Evolutionary conservation across 345 rosid genomes (phyloP).

Genomic region (Eucalyptus pumila): DNA sequence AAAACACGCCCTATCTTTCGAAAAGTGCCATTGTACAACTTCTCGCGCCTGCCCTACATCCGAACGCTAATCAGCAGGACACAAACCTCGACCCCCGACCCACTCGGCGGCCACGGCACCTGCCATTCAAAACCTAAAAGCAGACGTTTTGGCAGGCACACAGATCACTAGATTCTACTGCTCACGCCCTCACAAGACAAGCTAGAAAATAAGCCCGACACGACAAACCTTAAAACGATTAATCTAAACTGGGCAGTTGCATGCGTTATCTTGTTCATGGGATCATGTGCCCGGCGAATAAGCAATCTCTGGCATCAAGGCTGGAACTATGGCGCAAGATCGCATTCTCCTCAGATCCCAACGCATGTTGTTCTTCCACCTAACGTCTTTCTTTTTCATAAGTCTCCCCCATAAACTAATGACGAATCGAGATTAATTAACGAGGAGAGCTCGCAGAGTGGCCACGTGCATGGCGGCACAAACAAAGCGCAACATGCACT

Average conservation of each 20-base stretch:
- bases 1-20: not conserved
- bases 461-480: constrained; percentile 16
- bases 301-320: constrained; percentile 6
- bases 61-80: not conserved
- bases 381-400: not conserved
- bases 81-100: not conserved
- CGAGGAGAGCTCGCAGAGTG: constrained; percentile 1
- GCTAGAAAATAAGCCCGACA: not conserved
- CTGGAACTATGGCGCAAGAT: constrained; percentile 4
- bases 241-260: not conserved
- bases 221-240: not conserved
- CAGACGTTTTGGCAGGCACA: not conserved
- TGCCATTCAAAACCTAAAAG: not conserved
- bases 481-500: not conserved
- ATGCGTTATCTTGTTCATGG: not conserved
- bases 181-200: not conserved
- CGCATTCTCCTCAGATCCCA: constrained; percentile 8
- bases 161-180: not conserved
- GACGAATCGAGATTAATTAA: not conserved
- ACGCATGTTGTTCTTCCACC: not conserved
- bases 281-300: constrained; percentile 1
- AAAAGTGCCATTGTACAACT: not conserved
- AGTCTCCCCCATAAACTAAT: not conserved
- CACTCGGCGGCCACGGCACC: not conserved
- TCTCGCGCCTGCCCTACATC: not conserved